A percentile compares a stretch with the other conserved stretches of the same genome.
Conservation (phyloP, 2,329 filamentous ascomycete genomes). For the Plectosphaerella plurivora region DNA sequence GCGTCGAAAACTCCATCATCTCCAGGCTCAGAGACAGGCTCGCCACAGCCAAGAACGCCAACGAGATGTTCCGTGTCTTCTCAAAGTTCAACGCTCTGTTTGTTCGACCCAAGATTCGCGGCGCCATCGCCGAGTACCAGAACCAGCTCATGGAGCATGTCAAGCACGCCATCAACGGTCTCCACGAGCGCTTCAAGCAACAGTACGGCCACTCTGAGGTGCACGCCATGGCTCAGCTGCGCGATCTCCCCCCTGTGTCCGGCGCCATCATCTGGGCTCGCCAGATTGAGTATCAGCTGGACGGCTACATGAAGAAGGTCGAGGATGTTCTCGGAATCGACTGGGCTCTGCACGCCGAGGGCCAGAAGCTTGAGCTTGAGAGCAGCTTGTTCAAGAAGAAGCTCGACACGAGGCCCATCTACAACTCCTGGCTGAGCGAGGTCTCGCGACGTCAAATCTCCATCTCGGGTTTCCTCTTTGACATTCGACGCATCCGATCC, state of each 20-base stretch:
- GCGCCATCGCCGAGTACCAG: constrained; percentile 96
- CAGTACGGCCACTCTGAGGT: constrained; percentile 98
- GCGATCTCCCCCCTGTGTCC: constrained; percentile 91
- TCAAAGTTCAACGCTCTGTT: constrained; percentile 99
- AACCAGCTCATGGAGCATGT: constrained; percentile 97
- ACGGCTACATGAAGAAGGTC: constrained; percentile 98
- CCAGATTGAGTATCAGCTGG: constrained; percentile 93
- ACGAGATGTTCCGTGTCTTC: constrained; percentile 99
- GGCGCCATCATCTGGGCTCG: constrained; percentile 97
- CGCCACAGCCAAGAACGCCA: constrained; percentile 92
- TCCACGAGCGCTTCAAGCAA: constrained; percentile 97
- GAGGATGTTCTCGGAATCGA: constrained; percentile 93
- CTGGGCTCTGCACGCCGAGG: constrained; percentile 91
- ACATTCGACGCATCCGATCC: constrained; percentile 82
- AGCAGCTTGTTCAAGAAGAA: constrained; percentile 94
- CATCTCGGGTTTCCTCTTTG: constrained; percentile 88
- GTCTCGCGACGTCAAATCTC: constrained; percentile 84
- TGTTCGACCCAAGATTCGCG: constrained; percentile 96
- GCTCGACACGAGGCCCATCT: constrained; percentile 88
- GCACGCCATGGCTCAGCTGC: constrained; percentile 95
- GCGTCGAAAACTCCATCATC: constrained; percentile 99
- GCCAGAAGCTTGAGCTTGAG: constrained; percentile 87
- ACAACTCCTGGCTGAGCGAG: constrained; percentile 91
- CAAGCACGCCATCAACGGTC: constrained; percentile 85
- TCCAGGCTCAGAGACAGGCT: constrained; percentile 86